These are phyloP conservation scores for Collybia sordida DNA, from an alignment of 768 basidiomycete species.

Conservation along the genomic window DNA sequence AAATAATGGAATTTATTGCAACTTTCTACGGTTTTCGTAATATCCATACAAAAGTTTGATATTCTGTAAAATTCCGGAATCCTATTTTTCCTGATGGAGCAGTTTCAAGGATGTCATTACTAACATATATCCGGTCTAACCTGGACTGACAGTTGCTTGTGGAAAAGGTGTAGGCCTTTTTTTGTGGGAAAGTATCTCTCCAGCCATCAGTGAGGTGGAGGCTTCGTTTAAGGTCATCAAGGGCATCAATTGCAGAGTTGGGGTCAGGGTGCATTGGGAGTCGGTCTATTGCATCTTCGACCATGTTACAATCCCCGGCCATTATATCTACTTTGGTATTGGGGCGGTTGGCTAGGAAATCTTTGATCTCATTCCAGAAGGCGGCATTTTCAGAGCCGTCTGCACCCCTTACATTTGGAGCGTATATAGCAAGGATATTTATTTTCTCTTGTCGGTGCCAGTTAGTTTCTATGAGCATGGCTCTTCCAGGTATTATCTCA, in stretches of 20 bases:
- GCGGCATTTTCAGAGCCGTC: constrained; percentile 18
- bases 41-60: no score
- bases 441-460: constrained; percentile 20
- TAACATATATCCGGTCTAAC: neutral
- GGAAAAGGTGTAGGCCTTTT: constrained; percentile 24
- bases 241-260: neutral
- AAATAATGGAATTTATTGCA: no score
- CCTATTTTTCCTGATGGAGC: no score
- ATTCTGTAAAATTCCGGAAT: no score
- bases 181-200: constrained; percentile 20
- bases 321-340: constrained; percentile 28
- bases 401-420: constrained; percentile 25
- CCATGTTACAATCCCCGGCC: constrained; percentile 40
- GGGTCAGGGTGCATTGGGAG: constrained; percentile 18
- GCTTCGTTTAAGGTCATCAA: constrained; percentile 18
- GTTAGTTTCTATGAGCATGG: constrained; percentile 10
- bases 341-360: constrained; percentile 2
- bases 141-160: constrained; percentile 2
- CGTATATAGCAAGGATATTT: constrained; percentile 30
- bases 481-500: constrained; percentile 26
- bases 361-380: no score
- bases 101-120: neutral
- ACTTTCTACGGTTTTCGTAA: no score
- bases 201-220: constrained; percentile 29
- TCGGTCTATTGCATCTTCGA: constrained; percentile 34